Evolutionary conservation across 2,329 filamentous ascomycete species (phyloP), one percentile per base, ranked within the genome.

Genomic region (Hirsutella minnesotensis): DNA sequence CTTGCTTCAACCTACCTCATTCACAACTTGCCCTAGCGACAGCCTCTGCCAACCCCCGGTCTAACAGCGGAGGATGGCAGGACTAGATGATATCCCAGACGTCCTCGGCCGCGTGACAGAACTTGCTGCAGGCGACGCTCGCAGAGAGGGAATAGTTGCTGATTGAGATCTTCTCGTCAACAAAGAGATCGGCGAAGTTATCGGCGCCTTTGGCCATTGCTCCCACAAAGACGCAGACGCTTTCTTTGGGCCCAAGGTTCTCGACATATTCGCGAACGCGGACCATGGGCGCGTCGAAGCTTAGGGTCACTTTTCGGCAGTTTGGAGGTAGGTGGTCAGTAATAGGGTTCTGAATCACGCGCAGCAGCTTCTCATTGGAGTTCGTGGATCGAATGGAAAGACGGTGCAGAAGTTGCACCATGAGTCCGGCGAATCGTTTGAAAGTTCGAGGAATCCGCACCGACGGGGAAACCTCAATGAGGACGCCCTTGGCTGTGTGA

Each of bases 101-200:
- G 63, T 98, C 92, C 67, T 98, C 92, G 36, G 89, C 90, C 34
- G 90, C 92, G 65, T 98, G 92, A 66, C 92, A 96, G 72, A 98
- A 96, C 66, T 96, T 98, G 78, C 90, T 95, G 75, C 92, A 98
- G 36, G 92, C 90, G 48, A 98, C 92, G 69, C 90, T 96, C 47
- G 92, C 92, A 58, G 87, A 95, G 49, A 98, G 74, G 58, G 89
- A 95, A 74, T 86, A 98, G 65, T 95, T 95, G 73, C 90, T 96
- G 68, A 98, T 96, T 55, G 85, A 87, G 59, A 98, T 96, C 57
- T 94, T 86, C 67, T 98, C 92, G 59, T 96, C 90, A 56, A 96
- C 94, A 65, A 85, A 87, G 34, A 78, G 77, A 60, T 98, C 92
- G 50, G 92, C 92, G 61, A 98, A 98, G 64, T 86, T 90, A 61